Percentiles rank a stretch among this genome's conserved stretches.
These are phyloP conservation scores for Tetracladium setigerum DNA, from an alignment of 495 filamentous ascomycete genomes.

Conservation along the genomic window DNA sequence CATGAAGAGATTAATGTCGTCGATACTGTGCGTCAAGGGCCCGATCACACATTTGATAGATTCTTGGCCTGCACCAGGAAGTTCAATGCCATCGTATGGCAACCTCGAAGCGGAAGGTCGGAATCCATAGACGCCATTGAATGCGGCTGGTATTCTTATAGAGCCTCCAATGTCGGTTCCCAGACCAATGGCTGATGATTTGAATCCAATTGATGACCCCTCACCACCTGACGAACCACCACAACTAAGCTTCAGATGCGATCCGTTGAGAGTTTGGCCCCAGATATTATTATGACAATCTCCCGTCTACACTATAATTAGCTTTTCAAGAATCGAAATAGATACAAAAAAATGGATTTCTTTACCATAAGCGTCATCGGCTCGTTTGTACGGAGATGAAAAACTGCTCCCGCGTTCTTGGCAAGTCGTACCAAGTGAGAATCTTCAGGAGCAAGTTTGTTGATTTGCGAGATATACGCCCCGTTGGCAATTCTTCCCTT, in stretches of 20 bases:
- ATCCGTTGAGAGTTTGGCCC: constrained; percentile 29
- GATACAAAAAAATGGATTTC: neutral
- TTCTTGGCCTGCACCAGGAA: constrained; percentile 9
- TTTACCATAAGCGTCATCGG: constrained; percentile 51
- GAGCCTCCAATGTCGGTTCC: constrained; percentile 67
- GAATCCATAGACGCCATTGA: constrained; percentile 52
- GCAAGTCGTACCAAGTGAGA: constrained; percentile 24
- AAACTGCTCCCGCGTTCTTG: constrained; percentile 44
- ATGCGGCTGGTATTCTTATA: constrained; percentile 56
- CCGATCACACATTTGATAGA: constrained; percentile 24
- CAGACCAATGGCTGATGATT: constrained; percentile 44
- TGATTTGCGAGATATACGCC: constrained; percentile 9
- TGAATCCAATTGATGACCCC: constrained; percentile 44
- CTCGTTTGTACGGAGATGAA: constrained; percentile 60
- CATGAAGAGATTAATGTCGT: constrained; percentile 8
- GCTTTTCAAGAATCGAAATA: neutral
- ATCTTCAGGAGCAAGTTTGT: constrained; percentile 27
- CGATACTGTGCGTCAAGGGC: constrained; percentile 1
- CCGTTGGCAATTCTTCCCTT: constrained; percentile 13
- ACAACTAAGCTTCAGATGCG: constrained; percentile 27
- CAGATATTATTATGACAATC: constrained; percentile 42
- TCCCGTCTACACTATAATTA: constrained; percentile 26
- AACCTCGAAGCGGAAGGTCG: constrained; percentile 2
- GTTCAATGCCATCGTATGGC: constrained; percentile 22
- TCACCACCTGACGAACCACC: constrained; percentile 59